phyloP scores from a whole-genome alignment of 805 yeast genomes.

The Blastobotrys americana region DNA sequence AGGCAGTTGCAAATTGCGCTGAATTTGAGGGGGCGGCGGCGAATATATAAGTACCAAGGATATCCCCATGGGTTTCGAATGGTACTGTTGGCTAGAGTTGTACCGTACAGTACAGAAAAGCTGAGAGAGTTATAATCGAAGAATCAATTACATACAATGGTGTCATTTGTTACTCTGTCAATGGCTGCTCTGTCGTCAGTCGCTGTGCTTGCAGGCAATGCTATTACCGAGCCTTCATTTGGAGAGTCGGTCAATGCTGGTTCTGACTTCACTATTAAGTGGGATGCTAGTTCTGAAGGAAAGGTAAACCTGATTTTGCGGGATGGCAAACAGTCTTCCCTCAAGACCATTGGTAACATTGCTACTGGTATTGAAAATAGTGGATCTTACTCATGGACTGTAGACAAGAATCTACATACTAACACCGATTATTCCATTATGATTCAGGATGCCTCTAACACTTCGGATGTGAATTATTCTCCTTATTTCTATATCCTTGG shows the following conservation, averaged over 20 bases:
- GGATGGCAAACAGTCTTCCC: constrained; percentile 23
- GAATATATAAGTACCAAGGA: too few relatives aligned
- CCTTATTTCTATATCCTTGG: constrained; percentile 23
- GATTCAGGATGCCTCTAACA: constrained; percentile 20
- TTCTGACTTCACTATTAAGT: constrained; percentile 22
- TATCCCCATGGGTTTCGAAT: too few relatives aligned
- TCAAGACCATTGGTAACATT: constrained; percentile 21
- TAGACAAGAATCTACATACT: constrained; percentile 17
- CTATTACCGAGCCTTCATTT: constrained; percentile 22
- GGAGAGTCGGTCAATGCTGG: constrained; percentile 28
- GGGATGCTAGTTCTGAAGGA: constrained; percentile 24
- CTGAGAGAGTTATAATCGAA: not conserved
- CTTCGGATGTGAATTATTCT: constrained; percentile 19
- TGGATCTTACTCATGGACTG: constrained; percentile 26
- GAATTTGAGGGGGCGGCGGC: too few relatives aligned
- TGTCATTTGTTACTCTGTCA: constrained; percentile 1
- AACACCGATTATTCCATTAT: constrained; percentile 23
- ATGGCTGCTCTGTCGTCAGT: not conserved
- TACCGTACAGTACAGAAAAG: not conserved
- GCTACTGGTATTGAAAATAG: constrained; percentile 25
- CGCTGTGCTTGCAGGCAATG: constrained; percentile 16
- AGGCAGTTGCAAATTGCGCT: too few relatives aligned
- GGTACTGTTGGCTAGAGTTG: too few relatives aligned
- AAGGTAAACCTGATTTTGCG: constrained; percentile 25
- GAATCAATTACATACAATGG: not conserved